phyloP scores from a whole-genome alignment of 495 filamentous ascomycete genomes.

The Aspergillus saccharolyticus region DNA sequence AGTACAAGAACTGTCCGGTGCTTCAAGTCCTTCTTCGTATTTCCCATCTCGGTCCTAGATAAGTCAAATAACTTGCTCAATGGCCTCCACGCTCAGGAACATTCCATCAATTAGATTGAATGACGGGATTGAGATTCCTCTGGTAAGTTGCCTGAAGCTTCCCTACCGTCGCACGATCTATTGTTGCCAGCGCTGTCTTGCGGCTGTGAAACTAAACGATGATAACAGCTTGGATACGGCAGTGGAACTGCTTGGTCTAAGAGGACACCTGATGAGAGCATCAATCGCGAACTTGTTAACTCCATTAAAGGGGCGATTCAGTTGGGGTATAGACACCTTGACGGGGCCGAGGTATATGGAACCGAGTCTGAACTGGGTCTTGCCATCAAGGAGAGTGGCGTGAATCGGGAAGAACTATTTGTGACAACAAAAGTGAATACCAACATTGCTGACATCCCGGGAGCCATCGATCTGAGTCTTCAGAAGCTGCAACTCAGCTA shows the following conservation, averaged over 20 bases:
- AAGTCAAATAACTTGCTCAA: background rate
- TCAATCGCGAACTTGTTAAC: conserved; percentile 45
- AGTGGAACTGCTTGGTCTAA: conserved; percentile 61
- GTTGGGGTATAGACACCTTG: conserved; percentile 68
- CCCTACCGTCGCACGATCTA: background rate
- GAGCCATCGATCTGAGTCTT: conserved; percentile 65
- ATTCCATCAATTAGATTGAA: conserved; percentile 57
- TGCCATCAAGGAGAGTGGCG: conserved; percentile 63
- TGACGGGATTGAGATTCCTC: conserved; percentile 68
- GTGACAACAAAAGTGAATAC: conserved; percentile 68
- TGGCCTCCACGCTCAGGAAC: conserved; percentile 10
- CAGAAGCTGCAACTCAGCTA: conserved; percentile 71
- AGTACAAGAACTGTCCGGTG: too few species aligned
- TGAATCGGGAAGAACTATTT: conserved; percentile 65
- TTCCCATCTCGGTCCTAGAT: too few species aligned
- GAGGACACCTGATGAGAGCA: conserved; percentile 30
- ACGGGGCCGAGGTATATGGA: conserved; percentile 78
- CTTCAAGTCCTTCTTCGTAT: too few species aligned
- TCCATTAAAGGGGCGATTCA: conserved; percentile 63
- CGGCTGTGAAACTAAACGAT: conserved; percentile 5
- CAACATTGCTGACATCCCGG: conserved; percentile 55
- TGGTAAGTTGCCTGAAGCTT: conserved; percentile 43
- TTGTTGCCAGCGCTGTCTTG: background rate
- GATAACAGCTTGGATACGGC: conserved; percentile 65
- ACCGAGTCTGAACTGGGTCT: conserved; percentile 73